Evolutionary conservation across 2,329 filamentous ascomycete genomes (phyloP).

Genomic region (Dothiorella sarmentorum): DNA sequence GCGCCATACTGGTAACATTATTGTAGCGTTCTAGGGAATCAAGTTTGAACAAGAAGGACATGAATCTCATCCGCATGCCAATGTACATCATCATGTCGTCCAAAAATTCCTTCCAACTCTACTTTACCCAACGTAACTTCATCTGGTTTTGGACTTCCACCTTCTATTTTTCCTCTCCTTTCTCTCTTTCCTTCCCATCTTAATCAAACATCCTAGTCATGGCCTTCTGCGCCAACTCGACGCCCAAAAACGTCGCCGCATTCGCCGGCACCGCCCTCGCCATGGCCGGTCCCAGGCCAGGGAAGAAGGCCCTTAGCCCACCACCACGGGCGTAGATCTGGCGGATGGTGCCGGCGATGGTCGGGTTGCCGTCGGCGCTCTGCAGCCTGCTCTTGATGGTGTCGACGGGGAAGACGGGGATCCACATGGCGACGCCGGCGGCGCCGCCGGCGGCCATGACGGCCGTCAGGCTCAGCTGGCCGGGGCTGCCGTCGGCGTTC

Average conservation of each 20-base stretch:
- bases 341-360: constrained; percentile 73
- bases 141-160: no score
- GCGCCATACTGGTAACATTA: no score
- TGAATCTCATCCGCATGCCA: no score
- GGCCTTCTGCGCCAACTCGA: constrained; percentile 77
- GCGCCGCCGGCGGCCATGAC: constrained; percentile 83
- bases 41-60: no score
- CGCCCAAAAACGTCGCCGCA: constrained; percentile 87
- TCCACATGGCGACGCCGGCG: constrained; percentile 98
- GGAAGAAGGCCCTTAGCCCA: constrained; percentile 91
- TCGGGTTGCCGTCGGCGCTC: constrained; percentile 81
- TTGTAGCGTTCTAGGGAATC: no score
- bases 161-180: no score
- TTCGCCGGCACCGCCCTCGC: constrained; percentile 93
- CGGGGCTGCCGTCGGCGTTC: constrained; percentile 71
- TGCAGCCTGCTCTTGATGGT: constrained; percentile 94
- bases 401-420: constrained; percentile 95
- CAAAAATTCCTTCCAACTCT: no score
- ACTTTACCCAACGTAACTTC: no score
- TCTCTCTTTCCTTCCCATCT: no score
- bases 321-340: constrained; percentile 83
- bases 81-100: no score
- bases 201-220: constrained; percentile 70
- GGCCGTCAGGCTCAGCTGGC: constrained; percentile 75
- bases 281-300: constrained; percentile 88